Evolutionary conservation across 129 eudicot species (phyloP).

Genomic region (Tanacetum coccineum): DNA sequence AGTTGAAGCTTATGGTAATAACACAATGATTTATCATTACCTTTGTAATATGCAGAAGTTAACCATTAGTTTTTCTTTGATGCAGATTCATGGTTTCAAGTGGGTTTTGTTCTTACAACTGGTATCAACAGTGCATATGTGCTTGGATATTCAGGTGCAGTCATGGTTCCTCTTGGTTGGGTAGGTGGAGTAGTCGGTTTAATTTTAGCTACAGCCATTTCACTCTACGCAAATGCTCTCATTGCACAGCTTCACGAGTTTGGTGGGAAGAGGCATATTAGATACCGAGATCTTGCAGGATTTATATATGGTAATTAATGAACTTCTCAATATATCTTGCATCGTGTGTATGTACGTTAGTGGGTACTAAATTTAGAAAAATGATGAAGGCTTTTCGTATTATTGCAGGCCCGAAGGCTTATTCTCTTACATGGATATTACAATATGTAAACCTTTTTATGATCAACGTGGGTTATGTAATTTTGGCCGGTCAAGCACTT

Average conservation of each 20-base stretch:
- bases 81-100: conserved; percentile 99
- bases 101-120: conserved; percentile 85
- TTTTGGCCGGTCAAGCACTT: conserved; percentile 88
- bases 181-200: conserved; percentile 81
- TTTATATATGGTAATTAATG: conserved; percentile 63
- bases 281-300: conserved; percentile 99
- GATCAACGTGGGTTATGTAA: conserved; percentile 83
- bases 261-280: conserved; percentile 92
- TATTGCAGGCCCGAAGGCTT: conserved; percentile 68
- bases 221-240: conserved; percentile 80
- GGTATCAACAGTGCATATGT: conserved; percentile 95
- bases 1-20: conserved; percentile 7
- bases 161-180: conserved; percentile 99
- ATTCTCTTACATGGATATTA: conserved; percentile 74
- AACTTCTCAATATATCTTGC: neutral
- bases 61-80: conserved; percentile 11
- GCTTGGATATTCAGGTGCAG: conserved; percentile 79
- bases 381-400: conserved; percentile 23
- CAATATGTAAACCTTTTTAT: conserved; percentile 85
- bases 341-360: neutral
- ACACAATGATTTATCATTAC: neutral
- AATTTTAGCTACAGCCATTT: conserved; percentile 58
- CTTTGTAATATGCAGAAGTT: neutral
- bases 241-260: conserved; percentile 85
- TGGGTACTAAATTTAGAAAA: conserved; percentile 1